These are phyloP conservation scores for Rosa rugosa DNA, from an alignment of 306 rosid genomes.

Conservation along the genomic window DNA sequence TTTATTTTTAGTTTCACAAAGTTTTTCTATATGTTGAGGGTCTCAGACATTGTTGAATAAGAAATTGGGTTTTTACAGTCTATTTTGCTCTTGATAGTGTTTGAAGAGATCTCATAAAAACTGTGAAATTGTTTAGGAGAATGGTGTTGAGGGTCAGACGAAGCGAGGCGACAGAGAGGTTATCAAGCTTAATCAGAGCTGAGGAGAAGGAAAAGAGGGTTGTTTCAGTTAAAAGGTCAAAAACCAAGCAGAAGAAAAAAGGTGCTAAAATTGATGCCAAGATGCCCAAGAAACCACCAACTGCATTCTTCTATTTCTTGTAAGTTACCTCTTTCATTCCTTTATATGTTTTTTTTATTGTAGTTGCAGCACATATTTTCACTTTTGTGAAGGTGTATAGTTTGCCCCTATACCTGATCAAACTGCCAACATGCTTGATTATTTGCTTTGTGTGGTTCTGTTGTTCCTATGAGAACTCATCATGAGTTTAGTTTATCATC, in stretches of 20 bases:
- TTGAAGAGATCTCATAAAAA: neutral
- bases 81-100: neutral
- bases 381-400: conserved; percentile 8
- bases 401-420: neutral
- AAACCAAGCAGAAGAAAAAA: conserved; percentile 56
- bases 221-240: conserved; percentile 45
- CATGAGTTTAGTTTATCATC: neutral
- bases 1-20: neutral
- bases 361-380: conserved; percentile 19
- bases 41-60: neutral
- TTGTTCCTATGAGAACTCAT: neutral
- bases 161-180: conserved; percentile 38
- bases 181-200: conserved; percentile 14
- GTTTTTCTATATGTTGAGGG: neutral
- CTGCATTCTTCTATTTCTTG: conserved; percentile 97
- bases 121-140: conserved; percentile 40
- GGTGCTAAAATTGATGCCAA: conserved; percentile 57
- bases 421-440: neutral
- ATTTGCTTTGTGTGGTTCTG: neutral
- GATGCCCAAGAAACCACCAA: conserved; percentile 97
- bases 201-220: conserved; percentile 31
- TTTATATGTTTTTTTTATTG: conserved; percentile 9
- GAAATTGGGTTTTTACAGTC: neutral
- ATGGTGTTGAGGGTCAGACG: conserved; percentile 57
- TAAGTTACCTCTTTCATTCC: conserved; percentile 30